Evolutionary conservation across 192 early-diverging fungal genomes (phyloP).

Genomic region (Jimgerdemannia lactiflua): DNA sequence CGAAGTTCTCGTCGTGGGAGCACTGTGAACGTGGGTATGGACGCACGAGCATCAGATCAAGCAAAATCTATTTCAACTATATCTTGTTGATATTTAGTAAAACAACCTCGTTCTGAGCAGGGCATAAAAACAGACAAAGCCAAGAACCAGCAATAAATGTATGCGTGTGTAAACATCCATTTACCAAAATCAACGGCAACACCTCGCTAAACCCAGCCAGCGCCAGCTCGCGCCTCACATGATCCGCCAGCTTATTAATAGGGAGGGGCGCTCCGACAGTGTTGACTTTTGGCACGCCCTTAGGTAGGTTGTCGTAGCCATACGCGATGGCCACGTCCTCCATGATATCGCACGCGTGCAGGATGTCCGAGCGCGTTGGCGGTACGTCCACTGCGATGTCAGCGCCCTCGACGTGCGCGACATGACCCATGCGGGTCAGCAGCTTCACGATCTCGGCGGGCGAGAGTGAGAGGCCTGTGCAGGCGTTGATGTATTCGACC

Average conservation of each 20-base stretch:
- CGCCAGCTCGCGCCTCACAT: slow-evolving; percentile 82
- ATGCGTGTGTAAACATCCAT: neutral
- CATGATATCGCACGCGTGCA: slow-evolving; percentile 97
- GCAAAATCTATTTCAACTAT: too few relatives aligned
- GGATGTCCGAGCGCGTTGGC: slow-evolving; percentile 88
- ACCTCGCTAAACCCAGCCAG: slow-evolving; percentile 93
- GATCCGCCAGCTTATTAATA: slow-evolving; percentile 91
- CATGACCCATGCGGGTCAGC: slow-evolving; percentile 87
- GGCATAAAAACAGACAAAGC: too few relatives aligned
- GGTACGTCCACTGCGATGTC: slow-evolving; percentile 78
- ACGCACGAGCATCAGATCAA: too few relatives aligned
- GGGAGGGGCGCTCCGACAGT: slow-evolving; percentile 89
- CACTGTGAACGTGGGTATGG: too few relatives aligned
- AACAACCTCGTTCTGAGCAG: too few relatives aligned
- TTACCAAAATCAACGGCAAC: slow-evolving; percentile 87
- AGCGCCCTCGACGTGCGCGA: slow-evolving; percentile 50
- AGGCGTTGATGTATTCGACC: slow-evolving; percentile 86
- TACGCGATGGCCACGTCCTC: slow-evolving; percentile 98
- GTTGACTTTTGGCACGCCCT: slow-evolving; percentile 71
- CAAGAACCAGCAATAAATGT: too few relatives aligned
- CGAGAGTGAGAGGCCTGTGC: slow-evolving; percentile 70
- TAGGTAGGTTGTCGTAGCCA: slow-evolving; percentile 91
- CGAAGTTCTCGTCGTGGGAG: slow-evolving; percentile 97
- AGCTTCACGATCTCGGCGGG: slow-evolving; percentile 70
- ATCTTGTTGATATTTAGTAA: too few relatives aligned